Base-by-base conservation (phyloP, 306 rosid species). In the Vicia faba region DNA sequence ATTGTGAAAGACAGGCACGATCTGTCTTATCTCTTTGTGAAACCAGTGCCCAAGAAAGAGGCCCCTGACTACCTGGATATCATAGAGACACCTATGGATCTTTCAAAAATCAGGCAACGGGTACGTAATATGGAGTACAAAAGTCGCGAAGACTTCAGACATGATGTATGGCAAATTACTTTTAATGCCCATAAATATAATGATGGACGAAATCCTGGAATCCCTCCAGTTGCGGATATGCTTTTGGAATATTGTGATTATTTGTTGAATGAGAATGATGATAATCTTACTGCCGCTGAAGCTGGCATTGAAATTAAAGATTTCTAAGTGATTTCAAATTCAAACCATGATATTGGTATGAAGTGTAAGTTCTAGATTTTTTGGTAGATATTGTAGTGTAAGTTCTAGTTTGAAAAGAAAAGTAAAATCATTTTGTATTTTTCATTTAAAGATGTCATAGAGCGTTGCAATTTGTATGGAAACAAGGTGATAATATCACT, bases 201-300 rank as follows among this genome's bases (percentile, higher is more conserved):
- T 19, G 89, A 88, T 5, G 86, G 97, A 13, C 83, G 97, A 58
- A 86, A 93, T 71, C 98, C 98, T 4, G 87, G 87, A 38, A 93
- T 93, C 69, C 98, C 98, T 39, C 98, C 98, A 50, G 75, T 87
- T 72, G 97, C 98, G 0, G 98, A 93, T 75, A 86, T 82, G 85
- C 97, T 88, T 74, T 79, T 93, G 70, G 93, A 81, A 82, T 75
- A 86, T 75, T 93, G 97, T 82, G 98, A 93, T 74, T 84, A 66
- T 76, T 81, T 93, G 78, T 79, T 93, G 74, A 74, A 78, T 51
- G 89, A 84, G 78, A 84, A 86, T 35, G 97, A 89, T 41, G 97
- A 88, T 11, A 81, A 56, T 80, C 85, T 93, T 66, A 88, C 93
- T 45, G 91, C 76, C 67, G 98, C 97, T 18, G 98, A 93, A 89